Evolutionary conservation across 768 basidiomycete genomes (phyloP).

Genomic region (Kwoniella pini): DNA sequence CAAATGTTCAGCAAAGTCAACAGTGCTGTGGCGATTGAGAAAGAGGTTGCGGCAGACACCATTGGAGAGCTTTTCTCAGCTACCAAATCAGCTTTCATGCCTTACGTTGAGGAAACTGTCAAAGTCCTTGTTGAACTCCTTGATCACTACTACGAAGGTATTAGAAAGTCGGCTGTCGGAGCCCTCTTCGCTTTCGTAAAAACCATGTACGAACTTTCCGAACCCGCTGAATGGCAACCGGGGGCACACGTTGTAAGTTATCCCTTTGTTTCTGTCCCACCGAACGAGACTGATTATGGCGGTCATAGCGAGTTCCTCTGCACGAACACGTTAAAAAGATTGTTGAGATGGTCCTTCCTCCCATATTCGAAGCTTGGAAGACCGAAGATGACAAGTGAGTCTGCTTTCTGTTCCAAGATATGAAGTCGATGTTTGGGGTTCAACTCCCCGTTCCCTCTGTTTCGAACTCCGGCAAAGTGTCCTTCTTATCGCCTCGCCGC

Average conservation of each 20-base stretch:
- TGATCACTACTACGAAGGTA: slow-evolving; percentile 94
- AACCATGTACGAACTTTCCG: slow-evolving; percentile 86
- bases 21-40: slow-evolving; percentile 95
- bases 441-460: no score
- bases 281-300: slow-evolving; percentile 5
- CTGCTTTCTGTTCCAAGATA: slow-evolving; percentile 22
- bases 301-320: slow-evolving; percentile 37
- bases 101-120: slow-evolving; percentile 80
- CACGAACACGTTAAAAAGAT: slow-evolving; percentile 74
- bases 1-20: slow-evolving; percentile 76
- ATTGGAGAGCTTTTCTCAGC: slow-evolving; percentile 86
- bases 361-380: slow-evolving; percentile 83
- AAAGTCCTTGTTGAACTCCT: slow-evolving; percentile 72
- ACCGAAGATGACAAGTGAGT: slow-evolving; percentile 96
- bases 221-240: slow-evolving; percentile 78
- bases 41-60: slow-evolving; percentile 97
- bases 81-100: slow-evolving; percentile 80
- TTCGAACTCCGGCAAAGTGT: no score
- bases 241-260: slow-evolving; percentile 66
- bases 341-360: slow-evolving; percentile 69
- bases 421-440: no score
- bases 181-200: slow-evolving; percentile 84
- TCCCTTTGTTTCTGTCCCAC: background rate
- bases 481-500: background rate
- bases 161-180: slow-evolving; percentile 87